Percentiles rank a stretch among this genome's conserved stretches.
Conservation (phyloP, 192 early-diverging fungal genomes). For the Rhizophagus sp. region DNA sequence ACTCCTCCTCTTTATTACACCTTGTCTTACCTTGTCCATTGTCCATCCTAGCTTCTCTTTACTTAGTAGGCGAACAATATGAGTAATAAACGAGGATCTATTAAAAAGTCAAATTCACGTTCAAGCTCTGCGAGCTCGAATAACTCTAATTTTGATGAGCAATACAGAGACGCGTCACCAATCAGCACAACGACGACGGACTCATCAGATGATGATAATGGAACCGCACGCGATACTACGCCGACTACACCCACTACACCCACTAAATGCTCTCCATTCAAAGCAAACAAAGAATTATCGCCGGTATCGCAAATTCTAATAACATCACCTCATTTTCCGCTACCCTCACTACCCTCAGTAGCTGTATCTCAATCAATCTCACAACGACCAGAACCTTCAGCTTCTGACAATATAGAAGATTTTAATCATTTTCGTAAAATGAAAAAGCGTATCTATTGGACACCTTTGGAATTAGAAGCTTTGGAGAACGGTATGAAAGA, state of each 20-base stretch:
- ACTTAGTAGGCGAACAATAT: neutral
- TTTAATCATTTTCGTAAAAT: neutral
- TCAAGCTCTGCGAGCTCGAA: neutral
- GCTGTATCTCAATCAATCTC: neutral
- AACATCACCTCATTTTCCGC: neutral
- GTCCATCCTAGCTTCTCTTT: neutral
- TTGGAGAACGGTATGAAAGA: neutral
- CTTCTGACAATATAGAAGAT: neutral
- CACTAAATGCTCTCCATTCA: neutral
- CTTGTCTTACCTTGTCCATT: no score
- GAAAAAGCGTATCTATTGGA: neutral
- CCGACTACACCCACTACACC: no score
- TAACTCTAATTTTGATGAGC: neutral
- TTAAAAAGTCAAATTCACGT: neutral
- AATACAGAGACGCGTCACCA: neutral
- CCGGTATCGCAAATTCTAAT: neutral
- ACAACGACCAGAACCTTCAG: neutral
- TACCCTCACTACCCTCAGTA: neutral
- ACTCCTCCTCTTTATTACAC: no score
- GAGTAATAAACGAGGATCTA: neutral
- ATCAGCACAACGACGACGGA: neutral
- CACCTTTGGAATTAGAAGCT: neutral
- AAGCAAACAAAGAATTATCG: neutral
- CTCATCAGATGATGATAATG: neutral
- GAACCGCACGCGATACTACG: neutral